Conservation (phyloP, 2,329 filamentous ascomycete species). For the Diaporthe sp. region DNA sequence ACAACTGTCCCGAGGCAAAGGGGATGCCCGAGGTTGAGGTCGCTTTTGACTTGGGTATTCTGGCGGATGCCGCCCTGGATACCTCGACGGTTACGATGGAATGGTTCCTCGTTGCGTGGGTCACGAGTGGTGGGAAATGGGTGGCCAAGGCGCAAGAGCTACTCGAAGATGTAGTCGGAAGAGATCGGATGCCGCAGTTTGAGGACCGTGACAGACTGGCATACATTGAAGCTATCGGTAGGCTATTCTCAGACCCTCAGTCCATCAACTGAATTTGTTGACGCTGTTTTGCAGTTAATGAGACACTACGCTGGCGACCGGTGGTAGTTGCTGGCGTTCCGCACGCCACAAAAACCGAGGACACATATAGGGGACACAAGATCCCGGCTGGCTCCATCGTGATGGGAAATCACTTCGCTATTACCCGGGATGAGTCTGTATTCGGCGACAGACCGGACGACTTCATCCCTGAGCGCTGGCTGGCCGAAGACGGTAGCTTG, state of each 20-base stretch:
- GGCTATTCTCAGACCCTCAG: no score
- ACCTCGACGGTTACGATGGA: neutral
- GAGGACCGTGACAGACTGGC: neutral
- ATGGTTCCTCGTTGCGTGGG: neutral
- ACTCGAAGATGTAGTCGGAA: neutral
- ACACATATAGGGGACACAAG: neutral
- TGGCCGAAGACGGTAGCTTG: neutral
- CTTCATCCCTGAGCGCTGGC: conserved; percentile 6
- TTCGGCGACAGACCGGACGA: neutral
- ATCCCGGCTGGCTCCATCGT: neutral
- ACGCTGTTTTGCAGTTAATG: neutral
- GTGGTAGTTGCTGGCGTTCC: neutral
- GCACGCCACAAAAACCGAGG: neutral
- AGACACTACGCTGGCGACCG: conserved; percentile 4
- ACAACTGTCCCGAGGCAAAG: neutral
- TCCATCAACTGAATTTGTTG: rapidly evolving
- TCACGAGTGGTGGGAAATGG: neutral
- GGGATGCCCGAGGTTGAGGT: neutral
- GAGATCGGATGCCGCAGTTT: neutral
- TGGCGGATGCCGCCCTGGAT: conserved; percentile 10
- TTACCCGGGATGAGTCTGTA: neutral
- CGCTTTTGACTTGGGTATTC: neutral
- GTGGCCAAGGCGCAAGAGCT: neutral
- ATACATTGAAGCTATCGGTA: conserved; percentile 3
- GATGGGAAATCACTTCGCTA: neutral